A percentile compares a stretch with the other conserved stretches of the same genome.
Conservation (phyloP, 169 alveolate species). For the Eimeria sp. region DNA sequence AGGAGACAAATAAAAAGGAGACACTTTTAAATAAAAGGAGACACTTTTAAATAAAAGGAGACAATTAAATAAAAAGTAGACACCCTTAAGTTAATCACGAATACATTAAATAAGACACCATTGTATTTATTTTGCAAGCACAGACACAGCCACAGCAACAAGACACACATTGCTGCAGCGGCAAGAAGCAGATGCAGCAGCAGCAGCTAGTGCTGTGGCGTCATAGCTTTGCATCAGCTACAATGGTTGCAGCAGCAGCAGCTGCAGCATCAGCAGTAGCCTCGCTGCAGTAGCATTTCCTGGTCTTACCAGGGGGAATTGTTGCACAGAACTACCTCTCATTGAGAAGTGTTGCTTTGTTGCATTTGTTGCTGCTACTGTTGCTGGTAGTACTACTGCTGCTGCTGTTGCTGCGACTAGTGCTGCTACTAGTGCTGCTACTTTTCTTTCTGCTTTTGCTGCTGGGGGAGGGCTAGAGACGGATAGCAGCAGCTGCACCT, state of each 20-base stretch:
- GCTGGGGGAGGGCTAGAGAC: too few species aligned
- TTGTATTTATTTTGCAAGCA: too few species aligned
- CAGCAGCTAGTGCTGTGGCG: not conserved
- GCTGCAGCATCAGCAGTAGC: not conserved
- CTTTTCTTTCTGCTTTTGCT: not conserved
- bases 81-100: too few species aligned
- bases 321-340: not conserved
- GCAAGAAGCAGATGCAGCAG: not conserved
- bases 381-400: not conserved
- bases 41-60: not conserved
- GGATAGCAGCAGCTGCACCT: too few species aligned
- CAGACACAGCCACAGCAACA: too few species aligned
- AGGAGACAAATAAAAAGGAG: too few species aligned
- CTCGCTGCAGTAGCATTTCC: not conserved
- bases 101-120: too few species aligned
- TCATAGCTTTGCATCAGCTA: too few species aligned
- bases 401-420: not conserved
- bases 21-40: too few species aligned
- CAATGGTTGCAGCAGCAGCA: not conserved
- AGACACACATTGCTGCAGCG: not conserved
- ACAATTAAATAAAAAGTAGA: not conserved
- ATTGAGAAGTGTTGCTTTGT: not conserved
- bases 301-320: not conserved
- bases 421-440: constrained; percentile 11
- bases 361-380: not conserved